Base-by-base conservation (phyloP, 1,139 yeast species). In the Tardiomyces depauwii region DNA sequence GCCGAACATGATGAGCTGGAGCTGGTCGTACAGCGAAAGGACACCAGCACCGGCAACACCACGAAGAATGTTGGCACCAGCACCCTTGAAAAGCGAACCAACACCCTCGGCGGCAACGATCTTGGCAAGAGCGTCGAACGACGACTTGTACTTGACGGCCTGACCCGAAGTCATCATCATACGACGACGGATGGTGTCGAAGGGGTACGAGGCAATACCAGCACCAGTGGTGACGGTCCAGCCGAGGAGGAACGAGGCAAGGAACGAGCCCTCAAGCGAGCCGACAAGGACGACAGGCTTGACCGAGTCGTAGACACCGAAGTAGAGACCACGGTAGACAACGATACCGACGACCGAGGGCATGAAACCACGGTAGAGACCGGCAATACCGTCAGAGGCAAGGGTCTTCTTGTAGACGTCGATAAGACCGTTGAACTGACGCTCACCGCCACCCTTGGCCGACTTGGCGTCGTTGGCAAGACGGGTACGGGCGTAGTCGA, bases 1-100 rank as follows among this genome's bases (percentile, higher is more conserved):
- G n/a, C 36, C 36, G 36, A 30, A 30, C 10, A 81, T 55, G 72
- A 81, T 72, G 70, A 78, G 63, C 73, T 81, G 87, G 71, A 80
- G 73, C 73, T 80, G 82, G 71, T 80, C 87, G 77, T 81, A 81
- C 72, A 80, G 67, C 64, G 88, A 80, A 67, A 81, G 78, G 58
- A 81, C 89, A 78, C 86, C 87, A 64, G 88, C 88, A 71, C 86
- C 86, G 69, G 88, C 89, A 62, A 82, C 85, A 77, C 87, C 87
- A 76, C 88, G 81, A 70, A 82, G 76, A 71, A 82, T 80, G 82
- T 82, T 82, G 64, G 88, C 88, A 73, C 84, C 88, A 70, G 86
- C 81, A 68, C 89, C 89, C 78, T 80, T 81, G 83, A 82, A 82
- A 69, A 30, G 36, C 36, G 36, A 30, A 30, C 16, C n/a, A 30